Evolutionary conservation across 2,329 filamentous ascomycete genomes (phyloP).

Genomic region (Fusarium concolor): DNA sequence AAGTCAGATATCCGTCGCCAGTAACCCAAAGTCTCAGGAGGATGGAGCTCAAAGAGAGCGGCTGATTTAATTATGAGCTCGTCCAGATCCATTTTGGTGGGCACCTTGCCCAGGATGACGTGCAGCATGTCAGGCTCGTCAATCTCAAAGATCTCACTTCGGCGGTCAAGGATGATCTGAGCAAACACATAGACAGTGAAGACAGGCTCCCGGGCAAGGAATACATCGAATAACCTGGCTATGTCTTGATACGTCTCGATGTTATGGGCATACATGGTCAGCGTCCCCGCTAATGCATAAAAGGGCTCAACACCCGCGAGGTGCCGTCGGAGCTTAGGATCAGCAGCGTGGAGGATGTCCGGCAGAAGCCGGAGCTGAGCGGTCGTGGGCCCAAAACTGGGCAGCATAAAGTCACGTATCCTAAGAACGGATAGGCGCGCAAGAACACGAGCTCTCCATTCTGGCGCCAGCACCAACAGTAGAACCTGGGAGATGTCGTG

Average conservation of each 20-base stretch:
- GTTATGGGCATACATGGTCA: constrained; percentile 97
- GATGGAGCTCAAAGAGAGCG: constrained; percentile 71
- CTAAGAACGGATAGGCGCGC: constrained; percentile 87
- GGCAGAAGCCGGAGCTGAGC: constrained; percentile 90
- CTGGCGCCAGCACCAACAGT: constrained; percentile 80
- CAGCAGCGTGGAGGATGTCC: constrained; percentile 78
- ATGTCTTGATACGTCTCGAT: constrained; percentile 92
- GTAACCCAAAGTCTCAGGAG: constrained; percentile 76
- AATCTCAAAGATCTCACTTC: constrained; percentile 87
- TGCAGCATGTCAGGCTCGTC: constrained; percentile 95
- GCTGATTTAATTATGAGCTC: constrained; percentile 75
- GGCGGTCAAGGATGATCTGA: constrained; percentile 83
- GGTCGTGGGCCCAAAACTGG: constrained; percentile 82
- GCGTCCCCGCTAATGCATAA: constrained; percentile 90
- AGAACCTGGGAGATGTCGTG: constrained; percentile 98
- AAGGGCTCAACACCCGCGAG: constrained; percentile 85
- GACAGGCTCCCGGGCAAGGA: constrained; percentile 87
- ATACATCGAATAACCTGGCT: constrained; percentile 89
- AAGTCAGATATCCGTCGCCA: constrained; percentile 79
- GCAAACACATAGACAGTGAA: constrained; percentile 94
- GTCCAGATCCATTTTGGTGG: constrained; percentile 83
- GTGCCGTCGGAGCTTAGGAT: constrained; percentile 78
- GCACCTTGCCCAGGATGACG: constrained; percentile 86
- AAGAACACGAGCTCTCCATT: constrained; percentile 71
- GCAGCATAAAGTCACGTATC: constrained; percentile 98